Conservation (phyloP, 176 grass and related monocot species). For the Ensete ventricosum region DNA sequence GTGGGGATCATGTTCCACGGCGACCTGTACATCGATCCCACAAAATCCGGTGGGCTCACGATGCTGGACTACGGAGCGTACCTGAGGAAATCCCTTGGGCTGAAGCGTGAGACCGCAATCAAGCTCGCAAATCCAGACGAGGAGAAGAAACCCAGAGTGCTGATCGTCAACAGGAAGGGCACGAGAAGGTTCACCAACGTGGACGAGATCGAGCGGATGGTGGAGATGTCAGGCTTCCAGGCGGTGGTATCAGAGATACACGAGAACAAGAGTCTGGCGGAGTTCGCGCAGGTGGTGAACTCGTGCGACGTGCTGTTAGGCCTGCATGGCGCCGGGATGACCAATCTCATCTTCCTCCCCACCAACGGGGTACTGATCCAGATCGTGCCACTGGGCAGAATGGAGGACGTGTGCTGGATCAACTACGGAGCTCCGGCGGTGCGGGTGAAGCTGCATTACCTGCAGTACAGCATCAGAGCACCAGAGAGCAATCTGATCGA, state of each 20-base stretch:
- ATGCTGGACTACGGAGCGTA: constrained; percentile 50
- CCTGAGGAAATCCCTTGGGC: constrained; percentile 34
- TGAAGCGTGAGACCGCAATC: constrained; percentile 38
- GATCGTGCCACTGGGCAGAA: constrained; percentile 56
- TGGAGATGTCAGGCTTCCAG: constrained; percentile 21
- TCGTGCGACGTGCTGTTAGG: constrained; percentile 39
- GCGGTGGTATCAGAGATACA: constrained; percentile 28
- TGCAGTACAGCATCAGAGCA: constrained; percentile 43
- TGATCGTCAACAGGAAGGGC: constrained; percentile 38
- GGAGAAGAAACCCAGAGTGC: constrained; percentile 18
- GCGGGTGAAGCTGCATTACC: constrained; percentile 50
- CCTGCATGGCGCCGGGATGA: constrained; percentile 35
- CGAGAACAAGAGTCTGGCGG: neutral
- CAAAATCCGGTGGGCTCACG: constrained; percentile 21
- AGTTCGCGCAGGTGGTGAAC: constrained; percentile 44
- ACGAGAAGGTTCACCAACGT: constrained; percentile 47
- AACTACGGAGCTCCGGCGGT: constrained; percentile 42
- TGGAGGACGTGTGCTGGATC: constrained; percentile 35
- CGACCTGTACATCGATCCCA: constrained; percentile 57
- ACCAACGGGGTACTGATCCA: constrained; percentile 41
- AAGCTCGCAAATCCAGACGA: neutral
- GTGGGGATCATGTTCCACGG: constrained; percentile 64
- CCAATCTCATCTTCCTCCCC: constrained; percentile 59
- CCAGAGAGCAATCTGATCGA: constrained; percentile 52
- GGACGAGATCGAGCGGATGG: constrained; percentile 21